These are phyloP conservation scores for Gossypium anomalum DNA, from an alignment of 345 rosid species.

Conservation along the genomic window DNA sequence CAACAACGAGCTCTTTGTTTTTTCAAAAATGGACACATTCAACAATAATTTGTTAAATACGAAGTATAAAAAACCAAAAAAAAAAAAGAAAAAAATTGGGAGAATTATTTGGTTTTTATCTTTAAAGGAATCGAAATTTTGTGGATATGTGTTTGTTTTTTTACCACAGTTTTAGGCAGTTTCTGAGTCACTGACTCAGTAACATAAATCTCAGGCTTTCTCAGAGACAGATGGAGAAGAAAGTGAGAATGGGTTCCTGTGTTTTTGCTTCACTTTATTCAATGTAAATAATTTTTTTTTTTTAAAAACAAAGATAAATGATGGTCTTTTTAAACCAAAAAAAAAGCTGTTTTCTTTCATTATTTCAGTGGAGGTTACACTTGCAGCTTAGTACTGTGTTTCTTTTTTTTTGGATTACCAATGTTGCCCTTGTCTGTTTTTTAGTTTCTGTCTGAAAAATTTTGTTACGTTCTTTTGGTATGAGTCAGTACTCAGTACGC, in stretches of 20 bases:
- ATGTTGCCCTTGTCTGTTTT: background rate
- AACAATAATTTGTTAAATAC: no score
- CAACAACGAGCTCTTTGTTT: no score
- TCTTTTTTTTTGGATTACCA: background rate
- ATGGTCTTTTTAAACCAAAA: background rate
- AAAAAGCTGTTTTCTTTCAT: background rate
- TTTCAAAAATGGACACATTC: no score
- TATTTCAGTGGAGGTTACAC: background rate
- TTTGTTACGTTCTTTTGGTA: background rate
- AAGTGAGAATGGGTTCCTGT: slow-evolving; percentile 17
- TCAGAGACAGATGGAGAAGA: slow-evolving; percentile 23
- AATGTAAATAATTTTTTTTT: background rate
- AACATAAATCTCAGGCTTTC: slow-evolving; percentile 52
- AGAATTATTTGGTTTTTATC: background rate
- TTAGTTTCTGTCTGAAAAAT: background rate
- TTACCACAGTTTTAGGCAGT: slow-evolving; percentile 17
- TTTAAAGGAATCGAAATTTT: background rate
- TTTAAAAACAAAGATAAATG: no score
- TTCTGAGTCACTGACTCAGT: slow-evolving; percentile 33
- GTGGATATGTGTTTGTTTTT: background rate
- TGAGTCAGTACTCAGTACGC: background rate
- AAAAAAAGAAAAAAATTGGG: background rate
- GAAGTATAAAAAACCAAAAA: background rate
- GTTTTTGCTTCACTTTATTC: slow-evolving; percentile 8
- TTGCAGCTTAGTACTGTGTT: background rate